These are phyloP conservation scores for Geranium brycei DNA, from an alignment of 345 rosid genomes.

Conservation along the genomic window DNA sequence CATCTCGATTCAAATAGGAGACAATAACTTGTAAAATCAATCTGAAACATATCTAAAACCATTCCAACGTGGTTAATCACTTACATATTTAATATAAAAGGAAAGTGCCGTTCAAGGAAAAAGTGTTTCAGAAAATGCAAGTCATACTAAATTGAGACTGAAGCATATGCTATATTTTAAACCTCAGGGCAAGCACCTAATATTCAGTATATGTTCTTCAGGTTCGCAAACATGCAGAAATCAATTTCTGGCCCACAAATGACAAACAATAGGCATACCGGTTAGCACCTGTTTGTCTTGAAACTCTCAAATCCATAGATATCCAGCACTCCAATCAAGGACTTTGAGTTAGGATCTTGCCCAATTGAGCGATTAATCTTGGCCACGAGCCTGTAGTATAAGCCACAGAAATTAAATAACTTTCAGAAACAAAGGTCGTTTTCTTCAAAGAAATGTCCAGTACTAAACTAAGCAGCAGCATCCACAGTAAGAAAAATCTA, in stretches of 20 bases:
- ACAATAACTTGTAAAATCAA: neutral
- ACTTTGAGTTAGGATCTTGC: constrained; percentile 85
- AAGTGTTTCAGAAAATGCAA: neutral
- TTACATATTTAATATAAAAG: neutral
- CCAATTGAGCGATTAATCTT: constrained; percentile 88
- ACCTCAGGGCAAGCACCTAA: constrained; percentile 8
- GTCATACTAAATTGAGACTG: neutral
- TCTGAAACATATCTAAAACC: neutral
- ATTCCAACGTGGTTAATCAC: neutral
- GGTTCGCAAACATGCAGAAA: constrained; percentile 13
- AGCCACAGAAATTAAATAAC: constrained; percentile 11
- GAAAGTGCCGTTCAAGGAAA: neutral
- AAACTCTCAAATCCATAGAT: constrained; percentile 99
- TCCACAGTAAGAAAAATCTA: neutral
- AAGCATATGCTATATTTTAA: neutral
- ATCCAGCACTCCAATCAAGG: constrained; percentile 90
- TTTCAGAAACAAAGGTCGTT: neutral
- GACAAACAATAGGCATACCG: constrained; percentile 48
- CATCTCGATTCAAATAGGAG: neutral
- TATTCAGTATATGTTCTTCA: neutral
- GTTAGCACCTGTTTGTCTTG: constrained; percentile 99
- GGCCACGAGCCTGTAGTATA: constrained; percentile 70
- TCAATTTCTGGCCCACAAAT: constrained; percentile 22
- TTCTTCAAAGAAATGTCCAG: constrained; percentile 3
- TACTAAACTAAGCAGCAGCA: constrained; percentile 1